Percentiles rank a stretch among this genome's conserved stretches.
Evolutionary conservation across 345 rosid species (phyloP).

Genomic region (Acer yangbiense): DNA sequence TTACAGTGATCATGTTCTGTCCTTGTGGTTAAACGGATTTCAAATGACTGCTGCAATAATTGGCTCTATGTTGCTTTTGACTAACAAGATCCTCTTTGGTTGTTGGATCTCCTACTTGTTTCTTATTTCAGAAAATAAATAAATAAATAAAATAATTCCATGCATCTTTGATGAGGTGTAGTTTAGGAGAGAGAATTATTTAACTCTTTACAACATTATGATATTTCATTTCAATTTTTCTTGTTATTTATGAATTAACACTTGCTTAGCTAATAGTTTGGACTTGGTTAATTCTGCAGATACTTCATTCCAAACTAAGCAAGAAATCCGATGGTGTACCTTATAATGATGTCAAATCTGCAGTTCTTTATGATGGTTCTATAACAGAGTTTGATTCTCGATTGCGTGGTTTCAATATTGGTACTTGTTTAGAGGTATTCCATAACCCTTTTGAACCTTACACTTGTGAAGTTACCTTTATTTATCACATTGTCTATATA

Average conservation of each 20-base stretch:
- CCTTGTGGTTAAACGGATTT: neutral
- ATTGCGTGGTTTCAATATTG: conserved; percentile 67
- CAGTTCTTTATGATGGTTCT: conserved; percentile 85
- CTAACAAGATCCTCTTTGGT: neutral
- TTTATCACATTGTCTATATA: neutral
- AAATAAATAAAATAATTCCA: neutral
- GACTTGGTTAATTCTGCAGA: conserved; percentile 45
- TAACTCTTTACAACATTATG: neutral
- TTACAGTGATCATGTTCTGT: neutral
- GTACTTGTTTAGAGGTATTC: conserved; percentile 90
- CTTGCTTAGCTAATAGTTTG: conserved; percentile 7
- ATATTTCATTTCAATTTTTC: conserved; percentile 2
- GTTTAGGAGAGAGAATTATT: neutral
- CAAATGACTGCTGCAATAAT: neutral
- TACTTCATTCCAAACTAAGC: conserved; percentile 76
- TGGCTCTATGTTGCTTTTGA: conserved; percentile 1
- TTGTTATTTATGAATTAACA: neutral
- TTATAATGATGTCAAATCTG: conserved; percentile 51
- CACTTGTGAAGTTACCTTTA: neutral
- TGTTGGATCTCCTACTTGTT: neutral
- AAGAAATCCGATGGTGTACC: conserved; percentile 31
- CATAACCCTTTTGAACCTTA: conserved; percentile 5
- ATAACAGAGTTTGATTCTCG: conserved; percentile 74
- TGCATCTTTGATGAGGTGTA: neutral
- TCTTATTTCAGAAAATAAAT: neutral